These are phyloP conservation scores for Porodaedalea pini DNA, from an alignment of 1,284 basidiomycete species.

Conservation along the genomic window DNA sequence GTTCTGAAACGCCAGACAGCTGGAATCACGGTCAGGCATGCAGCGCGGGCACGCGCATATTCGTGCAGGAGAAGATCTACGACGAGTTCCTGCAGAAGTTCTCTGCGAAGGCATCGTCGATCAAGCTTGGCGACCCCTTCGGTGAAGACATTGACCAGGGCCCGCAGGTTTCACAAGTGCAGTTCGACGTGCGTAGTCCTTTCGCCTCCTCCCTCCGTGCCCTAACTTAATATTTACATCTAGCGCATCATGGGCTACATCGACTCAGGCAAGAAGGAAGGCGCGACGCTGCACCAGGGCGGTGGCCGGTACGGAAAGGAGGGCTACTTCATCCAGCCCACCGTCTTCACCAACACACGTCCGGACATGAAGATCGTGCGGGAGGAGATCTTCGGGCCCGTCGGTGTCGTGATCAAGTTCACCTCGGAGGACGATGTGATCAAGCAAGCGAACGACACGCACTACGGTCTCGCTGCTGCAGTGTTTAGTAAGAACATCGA, in stretches of 20 bases:
- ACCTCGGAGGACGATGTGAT: conserved; percentile 70
- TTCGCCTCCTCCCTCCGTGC: conserved; percentile 13
- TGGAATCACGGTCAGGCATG: conserved; percentile 85
- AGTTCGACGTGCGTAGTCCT: conserved; percentile 51
- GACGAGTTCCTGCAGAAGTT: conserved; percentile 71
- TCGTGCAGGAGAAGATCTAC: conserved; percentile 80
- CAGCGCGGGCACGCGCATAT: conserved; percentile 83
- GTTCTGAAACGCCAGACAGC: conserved; percentile 31
- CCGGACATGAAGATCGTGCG: conserved; percentile 82
- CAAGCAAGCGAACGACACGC: conserved; percentile 77
- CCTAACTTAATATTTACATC: conserved; percentile 10
- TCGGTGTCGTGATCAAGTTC: conserved; percentile 74
- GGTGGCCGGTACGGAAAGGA: conserved; percentile 72
- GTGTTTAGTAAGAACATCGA: conserved; percentile 82
- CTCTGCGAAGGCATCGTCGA: conserved; percentile 49
- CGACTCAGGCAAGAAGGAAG: conserved; percentile 76
- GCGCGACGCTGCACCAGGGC: conserved; percentile 78
- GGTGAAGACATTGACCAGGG: conserved; percentile 68
- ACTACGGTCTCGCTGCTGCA: conserved; percentile 84
- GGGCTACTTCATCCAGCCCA: conserved; percentile 79
- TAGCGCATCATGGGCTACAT: conserved; percentile 88
- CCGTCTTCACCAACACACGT: conserved; percentile 79
- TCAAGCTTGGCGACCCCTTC: conserved; percentile 84
- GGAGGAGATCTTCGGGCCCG: conserved; percentile 93
- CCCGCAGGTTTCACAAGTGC: conserved; percentile 78